Percentiles rank a stretch among this genome's conserved stretches.
Conservation (phyloP, 148 eudicot genomes). For the Heliamphora exappendiculata region DNA sequence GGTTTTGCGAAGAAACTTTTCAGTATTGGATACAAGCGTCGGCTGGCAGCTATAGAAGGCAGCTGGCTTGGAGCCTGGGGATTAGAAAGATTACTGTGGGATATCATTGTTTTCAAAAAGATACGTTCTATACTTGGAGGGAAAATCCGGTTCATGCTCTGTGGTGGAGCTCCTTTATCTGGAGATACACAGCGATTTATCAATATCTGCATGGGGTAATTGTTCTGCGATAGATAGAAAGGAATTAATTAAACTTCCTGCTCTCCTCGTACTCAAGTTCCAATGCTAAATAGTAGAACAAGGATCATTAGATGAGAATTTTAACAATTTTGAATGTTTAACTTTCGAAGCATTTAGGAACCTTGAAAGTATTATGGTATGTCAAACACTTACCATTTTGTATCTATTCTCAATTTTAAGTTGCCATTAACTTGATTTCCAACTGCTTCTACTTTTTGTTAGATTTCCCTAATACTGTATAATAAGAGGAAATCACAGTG, state of each 20-base stretch:
- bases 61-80: conserved; percentile 97
- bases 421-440: neutral
- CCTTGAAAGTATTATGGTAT: neutral
- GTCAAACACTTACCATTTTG: neutral
- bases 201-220: conserved; percentile 94
- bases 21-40: conserved; percentile 62
- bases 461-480: neutral
- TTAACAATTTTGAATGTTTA: neutral
- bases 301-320: neutral
- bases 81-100: conserved; percentile 70
- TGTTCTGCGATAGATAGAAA: conserved; percentile 6
- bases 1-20: conserved; percentile 66
- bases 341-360: neutral
- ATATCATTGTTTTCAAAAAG: conserved; percentile 55
- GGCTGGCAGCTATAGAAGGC: conserved; percentile 78
- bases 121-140: conserved; percentile 86
- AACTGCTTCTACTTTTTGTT: neutral
- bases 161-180: conserved; percentile 97
- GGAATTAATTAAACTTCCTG: neutral
- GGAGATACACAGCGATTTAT: conserved; percentile 86
- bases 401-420: neutral
- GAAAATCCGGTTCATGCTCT: conserved; percentile 79
- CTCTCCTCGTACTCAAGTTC: neutral
- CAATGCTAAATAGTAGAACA: neutral
- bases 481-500: neutral